Evolutionary conservation across 2,329 filamentous ascomycete species (phyloP).

Genomic region (Colletotrichum magnum): DNA sequence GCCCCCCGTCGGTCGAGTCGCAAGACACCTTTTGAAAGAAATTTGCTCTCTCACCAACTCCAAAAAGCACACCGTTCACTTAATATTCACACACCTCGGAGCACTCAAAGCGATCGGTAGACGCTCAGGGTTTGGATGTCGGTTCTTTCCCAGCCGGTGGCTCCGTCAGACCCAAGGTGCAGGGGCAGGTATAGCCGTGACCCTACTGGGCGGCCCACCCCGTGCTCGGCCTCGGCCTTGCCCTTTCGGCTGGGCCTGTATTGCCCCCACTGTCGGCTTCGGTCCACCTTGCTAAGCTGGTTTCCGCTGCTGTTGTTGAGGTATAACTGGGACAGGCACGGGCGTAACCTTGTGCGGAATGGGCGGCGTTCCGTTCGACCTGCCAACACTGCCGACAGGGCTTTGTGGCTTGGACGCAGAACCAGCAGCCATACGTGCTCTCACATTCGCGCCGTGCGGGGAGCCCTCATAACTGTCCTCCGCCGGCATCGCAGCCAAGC

Average conservation of each 20-base stretch:
- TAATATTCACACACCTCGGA: constrained; percentile 32
- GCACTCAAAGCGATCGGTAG: constrained; percentile 12
- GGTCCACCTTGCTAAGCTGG: constrained; percentile 25
- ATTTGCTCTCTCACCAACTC: constrained; percentile 26
- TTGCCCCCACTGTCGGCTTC: neutral
- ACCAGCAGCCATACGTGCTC: constrained; percentile 54
- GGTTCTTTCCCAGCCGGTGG: neutral
- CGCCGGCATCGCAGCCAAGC: constrained; percentile 55
- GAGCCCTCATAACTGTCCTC: constrained; percentile 50
- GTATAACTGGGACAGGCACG: constrained; percentile 59
- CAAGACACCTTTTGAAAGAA: constrained; percentile 16
- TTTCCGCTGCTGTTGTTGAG: constrained; percentile 51
- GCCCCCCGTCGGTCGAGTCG: neutral
- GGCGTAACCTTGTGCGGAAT: constrained; percentile 59
- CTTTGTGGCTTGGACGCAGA: constrained; percentile 52
- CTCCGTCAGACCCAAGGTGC: neutral
- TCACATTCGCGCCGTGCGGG: constrained; percentile 52
- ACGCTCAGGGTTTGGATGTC: neutral
- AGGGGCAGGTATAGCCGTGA: neutral
- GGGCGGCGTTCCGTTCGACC: constrained; percentile 52
- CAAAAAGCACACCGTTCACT: constrained; percentile 26
- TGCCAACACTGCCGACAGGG: constrained; percentile 33
- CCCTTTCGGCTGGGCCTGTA: neutral
- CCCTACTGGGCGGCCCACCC: neutral
- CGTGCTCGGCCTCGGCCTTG: neutral